phyloP scores from a whole-genome alignment of 148 eudicot genomes.

The Cornus suecica region DNA sequence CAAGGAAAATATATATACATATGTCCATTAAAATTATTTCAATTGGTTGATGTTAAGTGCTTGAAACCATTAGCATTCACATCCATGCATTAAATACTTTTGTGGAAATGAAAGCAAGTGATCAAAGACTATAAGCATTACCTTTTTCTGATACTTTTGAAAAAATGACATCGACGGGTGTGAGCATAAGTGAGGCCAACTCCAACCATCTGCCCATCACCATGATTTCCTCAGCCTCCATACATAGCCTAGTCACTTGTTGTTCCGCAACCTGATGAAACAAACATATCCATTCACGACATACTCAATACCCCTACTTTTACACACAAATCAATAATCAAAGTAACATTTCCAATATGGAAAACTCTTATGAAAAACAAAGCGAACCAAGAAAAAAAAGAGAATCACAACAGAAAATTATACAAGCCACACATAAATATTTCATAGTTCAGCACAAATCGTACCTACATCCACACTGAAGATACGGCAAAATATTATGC shows the following conservation, averaged over 20 bases:
- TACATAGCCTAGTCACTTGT: conserved; percentile 54
- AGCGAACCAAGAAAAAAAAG: too few species aligned
- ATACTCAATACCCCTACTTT: not conserved
- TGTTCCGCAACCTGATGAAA: conserved; percentile 67
- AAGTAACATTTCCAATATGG: not conserved
- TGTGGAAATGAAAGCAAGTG: not conserved
- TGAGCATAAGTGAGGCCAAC: conserved; percentile 70
- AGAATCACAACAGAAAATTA: too few species aligned
- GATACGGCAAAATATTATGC: too few species aligned
- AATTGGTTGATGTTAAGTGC: not conserved
- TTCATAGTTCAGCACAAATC: too few species aligned
- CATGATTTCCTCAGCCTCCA: conserved; percentile 80
- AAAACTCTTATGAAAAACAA: too few species aligned
- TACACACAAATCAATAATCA: not conserved
- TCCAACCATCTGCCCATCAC: conserved; percentile 68
- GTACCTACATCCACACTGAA: too few species aligned
- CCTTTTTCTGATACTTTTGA: conserved; percentile 85
- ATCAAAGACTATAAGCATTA: conserved; percentile 6
- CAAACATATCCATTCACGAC: not conserved
- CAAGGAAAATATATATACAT: too few species aligned
- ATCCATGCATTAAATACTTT: not conserved
- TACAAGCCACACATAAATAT: too few species aligned
- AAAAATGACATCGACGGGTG: conserved; percentile 80
- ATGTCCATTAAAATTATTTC: not conserved
- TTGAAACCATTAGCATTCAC: not conserved